Evolutionary conservation across 108 stramenopile genomes (phyloP).

Genomic region (Pelagomonas calceolata): DNA sequence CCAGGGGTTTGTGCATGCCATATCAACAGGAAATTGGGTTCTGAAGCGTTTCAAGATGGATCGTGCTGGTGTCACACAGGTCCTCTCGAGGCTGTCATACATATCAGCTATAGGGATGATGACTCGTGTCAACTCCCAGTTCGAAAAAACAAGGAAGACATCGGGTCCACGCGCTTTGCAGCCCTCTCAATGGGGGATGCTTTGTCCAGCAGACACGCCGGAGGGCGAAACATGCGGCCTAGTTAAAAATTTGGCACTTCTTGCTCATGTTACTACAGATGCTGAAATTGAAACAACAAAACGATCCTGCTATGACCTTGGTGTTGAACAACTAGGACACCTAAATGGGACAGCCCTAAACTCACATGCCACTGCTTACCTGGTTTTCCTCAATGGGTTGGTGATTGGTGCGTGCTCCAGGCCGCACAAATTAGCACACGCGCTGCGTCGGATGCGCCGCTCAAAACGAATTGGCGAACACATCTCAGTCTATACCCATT

Average conservation of each 20-base stretch:
- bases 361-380: conserved; percentile 51
- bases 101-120: conserved; percentile 93
- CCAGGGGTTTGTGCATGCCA: conserved; percentile 86
- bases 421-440: conserved; percentile 57
- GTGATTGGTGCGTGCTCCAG: conserved; percentile 74
- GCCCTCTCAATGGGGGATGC: conserved; percentile 97
- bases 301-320: conserved; percentile 79
- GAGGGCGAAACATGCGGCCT: conserved; percentile 97
- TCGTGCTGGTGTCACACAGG: conserved; percentile 94
- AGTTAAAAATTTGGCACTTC: conserved; percentile 94
- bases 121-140: conserved; percentile 92
- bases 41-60: conserved; percentile 98
- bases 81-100: conserved; percentile 76
- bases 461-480: conserved; percentile 84
- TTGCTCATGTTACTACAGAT: conserved; percentile 93
- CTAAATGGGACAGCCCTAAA: conserved; percentile 82
- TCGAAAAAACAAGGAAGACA: conserved; percentile 94
- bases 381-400: conserved; percentile 92
- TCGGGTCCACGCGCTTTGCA: conserved; percentile 92
- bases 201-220: conserved; percentile 96
- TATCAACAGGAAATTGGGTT: conserved; percentile 96
- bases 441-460: conserved; percentile 67
- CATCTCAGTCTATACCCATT: conserved; percentile 88
- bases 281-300: conserved; percentile 78
- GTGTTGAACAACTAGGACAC: conserved; percentile 83